These are phyloP conservation scores for Striga asiatica DNA, from an alignment of 257 asterid species.

Conservation along the genomic window DNA sequence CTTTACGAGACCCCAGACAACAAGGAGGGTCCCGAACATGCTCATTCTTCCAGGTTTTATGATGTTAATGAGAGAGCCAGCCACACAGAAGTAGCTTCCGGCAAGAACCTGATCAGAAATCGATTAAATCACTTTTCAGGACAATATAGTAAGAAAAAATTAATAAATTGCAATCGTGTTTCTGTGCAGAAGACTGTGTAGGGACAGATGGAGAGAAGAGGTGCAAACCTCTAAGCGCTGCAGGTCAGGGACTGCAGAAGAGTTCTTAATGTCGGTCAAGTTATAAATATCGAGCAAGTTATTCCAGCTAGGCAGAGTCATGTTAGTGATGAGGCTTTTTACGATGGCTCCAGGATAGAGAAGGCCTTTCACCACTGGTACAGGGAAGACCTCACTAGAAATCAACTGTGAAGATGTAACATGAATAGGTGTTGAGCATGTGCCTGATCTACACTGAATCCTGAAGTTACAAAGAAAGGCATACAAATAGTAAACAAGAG, in stretches of 20 bases:
- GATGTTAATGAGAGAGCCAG: constrained; percentile 75
- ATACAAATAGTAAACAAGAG: constrained; percentile 7
- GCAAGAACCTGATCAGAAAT: constrained; percentile 77
- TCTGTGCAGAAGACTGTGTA: no score
- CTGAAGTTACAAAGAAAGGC: no score
- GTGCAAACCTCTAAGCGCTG: constrained; percentile 78
- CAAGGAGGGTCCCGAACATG: constrained; percentile 85
- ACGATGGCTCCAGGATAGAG: constrained; percentile 87
- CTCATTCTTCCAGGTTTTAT: constrained; percentile 94
- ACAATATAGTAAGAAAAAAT: no score
- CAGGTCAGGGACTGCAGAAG: constrained; percentile 66
- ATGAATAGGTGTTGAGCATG: constrained; percentile 76
- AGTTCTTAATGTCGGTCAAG: constrained; percentile 62
- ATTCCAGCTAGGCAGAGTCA: constrained; percentile 70
- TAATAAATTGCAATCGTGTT: no score
- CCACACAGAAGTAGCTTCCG: constrained; percentile 93
- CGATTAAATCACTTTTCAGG: not conserved
- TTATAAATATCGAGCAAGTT: constrained; percentile 53
- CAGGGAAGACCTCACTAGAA: constrained; percentile 72
- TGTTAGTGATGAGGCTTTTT: constrained; percentile 35
- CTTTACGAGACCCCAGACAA: constrained; percentile 91
- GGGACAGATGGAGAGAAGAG: constrained; percentile 6
- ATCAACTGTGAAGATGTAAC: constrained; percentile 87
- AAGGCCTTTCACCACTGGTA: constrained; percentile 69
- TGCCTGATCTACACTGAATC: constrained; percentile 90